These are phyloP conservation scores for Populus trichocarpa DNA, from an alignment of 441 rosid genomes.

Conservation along the genomic window DNA sequence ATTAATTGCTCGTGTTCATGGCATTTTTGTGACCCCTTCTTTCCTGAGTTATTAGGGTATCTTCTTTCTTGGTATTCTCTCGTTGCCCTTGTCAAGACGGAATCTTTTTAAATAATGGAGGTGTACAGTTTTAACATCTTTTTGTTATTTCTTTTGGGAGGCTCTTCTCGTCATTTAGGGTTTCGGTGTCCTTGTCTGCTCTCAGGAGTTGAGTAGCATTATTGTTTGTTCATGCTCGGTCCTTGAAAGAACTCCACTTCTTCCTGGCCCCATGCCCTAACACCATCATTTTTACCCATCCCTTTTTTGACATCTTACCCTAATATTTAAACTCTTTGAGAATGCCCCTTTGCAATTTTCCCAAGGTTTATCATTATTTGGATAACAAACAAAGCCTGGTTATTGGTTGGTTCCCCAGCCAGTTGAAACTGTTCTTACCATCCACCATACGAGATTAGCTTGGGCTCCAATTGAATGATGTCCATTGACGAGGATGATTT, in stretches of 20 bases:
- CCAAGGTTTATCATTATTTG: not conserved
- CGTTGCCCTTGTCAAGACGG: slow-evolving; percentile 14
- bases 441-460: not conserved
- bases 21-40: slow-evolving; percentile 15
- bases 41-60: slow-evolving; percentile 9
- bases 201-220: slow-evolving; percentile 38
- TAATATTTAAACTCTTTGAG: not conserved
- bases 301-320: slow-evolving; percentile 8
- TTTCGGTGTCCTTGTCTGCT: slow-evolving; percentile 36
- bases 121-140: not conserved
- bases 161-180: slow-evolving; percentile 31
- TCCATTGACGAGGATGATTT: no score
- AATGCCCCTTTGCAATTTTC: not conserved
- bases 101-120: slow-evolving; percentile 30
- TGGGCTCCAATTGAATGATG: not conserved
- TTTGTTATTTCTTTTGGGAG: not conserved
- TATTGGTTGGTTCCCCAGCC: not conserved
- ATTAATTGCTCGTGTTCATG: slow-evolving; percentile 29
- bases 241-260: slow-evolving; percentile 33
- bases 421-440: not conserved
- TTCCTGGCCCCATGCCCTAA: slow-evolving; percentile 10
- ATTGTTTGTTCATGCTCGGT: slow-evolving; percentile 33
- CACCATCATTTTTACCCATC: slow-evolving; percentile 23
- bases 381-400: not conserved
- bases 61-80: slow-evolving; percentile 21